A percentile compares a stretch with the other conserved stretches of the same genome.
phyloP scores from a whole-genome alignment of 1,284 basidiomycete species.

The Puccinia hordei region DNA sequence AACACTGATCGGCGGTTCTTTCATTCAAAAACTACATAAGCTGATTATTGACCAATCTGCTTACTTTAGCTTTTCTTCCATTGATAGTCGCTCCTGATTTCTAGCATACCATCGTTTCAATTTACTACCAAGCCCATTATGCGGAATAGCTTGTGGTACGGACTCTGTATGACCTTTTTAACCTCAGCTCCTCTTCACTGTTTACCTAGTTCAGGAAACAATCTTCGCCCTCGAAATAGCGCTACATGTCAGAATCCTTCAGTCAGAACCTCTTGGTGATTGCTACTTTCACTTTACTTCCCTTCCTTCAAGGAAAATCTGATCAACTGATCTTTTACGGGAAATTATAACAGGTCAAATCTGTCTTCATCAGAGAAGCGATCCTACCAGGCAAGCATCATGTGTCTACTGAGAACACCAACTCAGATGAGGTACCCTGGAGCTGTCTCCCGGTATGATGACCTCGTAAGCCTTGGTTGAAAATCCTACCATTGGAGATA shows the following conservation, averaged over 20 bases:
- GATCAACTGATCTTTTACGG: neutral
- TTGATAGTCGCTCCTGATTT: neutral
- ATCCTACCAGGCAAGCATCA: constrained; percentile 20
- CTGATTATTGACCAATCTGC: neutral
- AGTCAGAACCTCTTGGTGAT: constrained; percentile 42
- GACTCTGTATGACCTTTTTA: constrained; percentile 6
- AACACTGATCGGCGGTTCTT: neutral
- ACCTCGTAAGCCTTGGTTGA: constrained; percentile 18
- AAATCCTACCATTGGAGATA: neutral
- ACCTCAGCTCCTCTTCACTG: neutral
- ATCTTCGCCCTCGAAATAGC: constrained; percentile 4
- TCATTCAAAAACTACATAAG: neutral
- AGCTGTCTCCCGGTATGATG: constrained; percentile 43
- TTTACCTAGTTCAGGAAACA: constrained; percentile 19
- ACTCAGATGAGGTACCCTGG: constrained; percentile 47
- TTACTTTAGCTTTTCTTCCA: neutral
- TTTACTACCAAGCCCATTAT: constrained; percentile 11
- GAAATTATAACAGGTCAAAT: constrained; percentile 19
- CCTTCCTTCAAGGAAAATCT: too few relatives aligned
- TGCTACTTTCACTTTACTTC: neutral
- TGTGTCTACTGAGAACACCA: constrained; percentile 34
- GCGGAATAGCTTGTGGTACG: constrained; percentile 20
- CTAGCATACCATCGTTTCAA: neutral
- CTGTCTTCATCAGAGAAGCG: constrained; percentile 28
- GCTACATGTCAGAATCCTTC: constrained; percentile 38